phyloP scores from a whole-genome alignment of 371 early-diverging fungal genomes.

The Apophysomyces elegans region DNA sequence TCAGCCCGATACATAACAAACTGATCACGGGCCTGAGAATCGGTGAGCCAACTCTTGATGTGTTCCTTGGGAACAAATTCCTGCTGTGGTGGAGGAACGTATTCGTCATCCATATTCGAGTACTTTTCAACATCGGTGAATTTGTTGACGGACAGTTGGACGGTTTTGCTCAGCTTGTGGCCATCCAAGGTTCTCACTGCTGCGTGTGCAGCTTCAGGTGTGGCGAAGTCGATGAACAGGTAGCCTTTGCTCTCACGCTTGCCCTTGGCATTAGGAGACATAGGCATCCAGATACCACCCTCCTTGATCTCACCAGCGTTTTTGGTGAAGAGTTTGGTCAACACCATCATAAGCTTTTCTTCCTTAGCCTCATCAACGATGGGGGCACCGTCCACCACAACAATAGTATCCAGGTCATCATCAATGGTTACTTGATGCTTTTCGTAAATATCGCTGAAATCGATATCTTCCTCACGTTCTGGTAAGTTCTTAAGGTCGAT shows the following conservation, averaged over 20 bases:
- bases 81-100: slow-evolving; percentile 69
- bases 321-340: slow-evolving; percentile 82
- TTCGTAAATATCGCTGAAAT: slow-evolving; percentile 91
- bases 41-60: slow-evolving; percentile 88
- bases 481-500: slow-evolving; percentile 63
- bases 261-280: slow-evolving; percentile 70
- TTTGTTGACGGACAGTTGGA: slow-evolving; percentile 82
- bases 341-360: slow-evolving; percentile 79
- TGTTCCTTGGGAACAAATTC: slow-evolving; percentile 85
- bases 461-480: slow-evolving; percentile 74
- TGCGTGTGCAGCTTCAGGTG: slow-evolving; percentile 80
- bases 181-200: slow-evolving; percentile 84
- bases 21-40: slow-evolving; percentile 90
- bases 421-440: slow-evolving; percentile 68
- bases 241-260: slow-evolving; percentile 84
- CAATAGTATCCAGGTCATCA: slow-evolving; percentile 81
- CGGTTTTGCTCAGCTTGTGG: slow-evolving; percentile 81
- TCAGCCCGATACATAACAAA: slow-evolving; percentile 86
- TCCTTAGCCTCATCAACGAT: slow-evolving; percentile 87
- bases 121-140: slow-evolving; percentile 93
- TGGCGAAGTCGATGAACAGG: slow-evolving; percentile 93
- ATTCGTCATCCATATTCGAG: slow-evolving; percentile 76
- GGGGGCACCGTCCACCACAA: slow-evolving; percentile 93
- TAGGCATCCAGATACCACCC: slow-evolving; percentile 89
- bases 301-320: slow-evolving; percentile 80